Percentiles rank a stretch among this genome's conserved stretches.
phyloP scores from a whole-genome alignment of 352 stramenopile genomes.

The Pythium dissimile region DNA sequence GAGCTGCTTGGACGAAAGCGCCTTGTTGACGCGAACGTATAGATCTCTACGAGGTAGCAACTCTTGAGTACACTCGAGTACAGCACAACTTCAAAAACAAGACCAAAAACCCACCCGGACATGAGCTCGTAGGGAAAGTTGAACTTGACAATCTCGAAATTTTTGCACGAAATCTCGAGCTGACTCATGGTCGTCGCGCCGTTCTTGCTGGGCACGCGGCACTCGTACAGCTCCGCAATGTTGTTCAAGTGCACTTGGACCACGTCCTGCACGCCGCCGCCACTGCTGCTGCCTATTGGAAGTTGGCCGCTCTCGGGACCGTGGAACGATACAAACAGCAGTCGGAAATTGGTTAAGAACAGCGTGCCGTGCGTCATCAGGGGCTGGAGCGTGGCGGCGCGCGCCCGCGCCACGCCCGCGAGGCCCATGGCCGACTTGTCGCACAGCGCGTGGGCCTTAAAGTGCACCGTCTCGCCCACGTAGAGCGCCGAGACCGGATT shows the following conservation, averaged over 20 bases:
- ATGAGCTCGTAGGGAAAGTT: slow-evolving; percentile 63
- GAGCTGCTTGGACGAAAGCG: slow-evolving; percentile 44
- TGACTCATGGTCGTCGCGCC: slow-evolving; percentile 43
- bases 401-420: slow-evolving; percentile 23
- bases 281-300: too few species aligned
- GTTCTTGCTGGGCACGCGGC: slow-evolving; percentile 35
- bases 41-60: slow-evolving; percentile 33
- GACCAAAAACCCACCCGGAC: slow-evolving; percentile 34
- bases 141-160: slow-evolving; percentile 80
- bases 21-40: slow-evolving; percentile 65
- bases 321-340: slow-evolving; percentile 76
- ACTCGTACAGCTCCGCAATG: slow-evolving; percentile 72
- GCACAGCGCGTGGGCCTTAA: slow-evolving; percentile 70
- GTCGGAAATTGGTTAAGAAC: slow-evolving; percentile 67
- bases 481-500: slow-evolving; percentile 51
- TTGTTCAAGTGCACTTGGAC: slow-evolving; percentile 69
- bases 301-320: slow-evolving; percentile 26
- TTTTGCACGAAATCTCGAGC: slow-evolving; percentile 84
- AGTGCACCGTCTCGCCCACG: slow-evolving; percentile 60
- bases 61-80: neutral
- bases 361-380: slow-evolving; percentile 56
- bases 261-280: slow-evolving; percentile 33
- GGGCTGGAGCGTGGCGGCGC: slow-evolving; percentile 2
- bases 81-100: neutral
- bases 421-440: slow-evolving; percentile 47